Percentiles rank a stretch among this genome's conserved stretches.
Conservation (phyloP, 768 basidiomycete species). For the Pilatotrama ljubarskyi region DNA sequence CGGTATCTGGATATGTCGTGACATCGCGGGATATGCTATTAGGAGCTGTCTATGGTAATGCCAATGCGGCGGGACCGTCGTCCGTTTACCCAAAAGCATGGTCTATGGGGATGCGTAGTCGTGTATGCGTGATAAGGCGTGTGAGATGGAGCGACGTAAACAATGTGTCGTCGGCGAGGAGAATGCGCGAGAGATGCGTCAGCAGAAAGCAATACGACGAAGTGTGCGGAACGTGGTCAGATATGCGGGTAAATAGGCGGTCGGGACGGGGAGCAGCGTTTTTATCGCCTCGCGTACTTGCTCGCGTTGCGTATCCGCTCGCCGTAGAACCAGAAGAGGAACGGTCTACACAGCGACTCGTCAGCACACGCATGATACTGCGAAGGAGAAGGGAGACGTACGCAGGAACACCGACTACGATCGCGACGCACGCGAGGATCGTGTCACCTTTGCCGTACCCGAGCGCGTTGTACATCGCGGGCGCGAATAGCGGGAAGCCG, state of each 20-base stretch:
- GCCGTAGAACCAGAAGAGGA: slow-evolving; percentile 46
- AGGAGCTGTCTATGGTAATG: not conserved
- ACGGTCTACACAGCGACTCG: slow-evolving; percentile 34
- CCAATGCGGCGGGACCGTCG: not conserved
- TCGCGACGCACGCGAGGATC: slow-evolving; percentile 57
- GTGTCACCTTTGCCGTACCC: slow-evolving; percentile 74
- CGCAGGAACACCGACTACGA: slow-evolving; percentile 64
- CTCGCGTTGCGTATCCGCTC: slow-evolving; percentile 44
- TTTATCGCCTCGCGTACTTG: slow-evolving; percentile 13
- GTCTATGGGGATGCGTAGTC: not conserved
- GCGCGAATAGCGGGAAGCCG: slow-evolving; percentile 77
- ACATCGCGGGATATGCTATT: not conserved
- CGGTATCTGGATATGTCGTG: too few relatives aligned
- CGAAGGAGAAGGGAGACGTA: slow-evolving; percentile 29
- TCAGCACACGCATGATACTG: not conserved
- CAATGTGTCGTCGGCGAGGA: not conserved
- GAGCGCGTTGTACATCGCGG: slow-evolving; percentile 61
- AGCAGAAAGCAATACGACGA: not conserved
- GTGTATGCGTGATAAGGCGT: not conserved
- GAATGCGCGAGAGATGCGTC: not conserved
- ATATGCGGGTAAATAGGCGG: not conserved
- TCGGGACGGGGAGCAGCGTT: not conserved
- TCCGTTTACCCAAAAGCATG: not conserved
- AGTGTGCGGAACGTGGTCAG: not conserved
- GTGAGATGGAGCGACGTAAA: not conserved